These are phyloP conservation scores for Daldinia eschscholtzii DNA, from an alignment of 2,329 filamentous ascomycete species.

Conservation along the genomic window DNA sequence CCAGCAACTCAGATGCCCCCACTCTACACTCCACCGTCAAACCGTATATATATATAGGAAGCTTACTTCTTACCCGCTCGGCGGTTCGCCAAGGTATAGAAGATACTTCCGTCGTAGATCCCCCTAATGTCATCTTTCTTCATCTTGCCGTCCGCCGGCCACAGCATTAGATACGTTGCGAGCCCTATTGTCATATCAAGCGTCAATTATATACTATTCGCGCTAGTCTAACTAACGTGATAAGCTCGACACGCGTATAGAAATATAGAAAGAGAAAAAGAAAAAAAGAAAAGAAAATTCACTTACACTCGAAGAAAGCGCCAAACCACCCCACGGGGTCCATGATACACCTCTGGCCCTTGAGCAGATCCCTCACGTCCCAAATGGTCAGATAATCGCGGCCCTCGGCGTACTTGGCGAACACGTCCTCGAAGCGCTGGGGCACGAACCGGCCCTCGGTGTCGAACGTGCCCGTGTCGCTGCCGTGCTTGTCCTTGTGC, in stretches of 20 bases:
- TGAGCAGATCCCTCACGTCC: conserved; percentile 55
- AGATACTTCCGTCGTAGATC: conserved; percentile 66
- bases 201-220: conserved; percentile 3
- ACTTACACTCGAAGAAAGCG: conserved; percentile 51
- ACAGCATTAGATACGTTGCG: conserved; percentile 63
- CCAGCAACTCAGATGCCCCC: too few species aligned
- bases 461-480: conserved; percentile 61
- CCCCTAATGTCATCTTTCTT: conserved; percentile 69
- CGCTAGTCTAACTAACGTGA: too few species aligned
- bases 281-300: neutral
- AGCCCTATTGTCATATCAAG: conserved; percentile 27
- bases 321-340: conserved; percentile 58
- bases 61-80: conserved; percentile 33
- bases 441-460: conserved; percentile 62
- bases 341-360: conserved; percentile 57
- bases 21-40: neutral
- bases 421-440: conserved; percentile 65
- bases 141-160: conserved; percentile 68
- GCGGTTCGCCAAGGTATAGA: conserved; percentile 57
- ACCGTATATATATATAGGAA: neutral
- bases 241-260: too few species aligned
- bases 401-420: conserved; percentile 59
- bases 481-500: conserved; percentile 57
- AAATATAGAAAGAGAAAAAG: too few species aligned
- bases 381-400: conserved; percentile 55